Evolutionary conservation across 2,329 filamentous ascomycete species (phyloP).

Genomic region (Verticillium alfalfae): DNA sequence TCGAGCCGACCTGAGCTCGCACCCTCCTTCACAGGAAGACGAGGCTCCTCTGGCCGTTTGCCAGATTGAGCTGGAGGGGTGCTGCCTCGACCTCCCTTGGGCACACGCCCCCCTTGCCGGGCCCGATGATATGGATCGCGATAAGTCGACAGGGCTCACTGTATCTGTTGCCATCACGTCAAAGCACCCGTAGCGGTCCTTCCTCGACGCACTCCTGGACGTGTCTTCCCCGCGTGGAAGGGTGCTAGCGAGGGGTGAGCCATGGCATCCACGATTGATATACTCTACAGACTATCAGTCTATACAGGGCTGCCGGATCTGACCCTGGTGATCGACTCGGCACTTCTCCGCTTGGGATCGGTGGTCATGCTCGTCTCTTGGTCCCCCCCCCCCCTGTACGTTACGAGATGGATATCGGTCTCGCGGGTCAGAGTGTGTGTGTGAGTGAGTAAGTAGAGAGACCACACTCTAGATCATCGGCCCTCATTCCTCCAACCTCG

Average conservation of each 20-base stretch:
- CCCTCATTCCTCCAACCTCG: not conserved
- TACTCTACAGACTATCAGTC: not conserved
- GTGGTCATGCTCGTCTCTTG: not conserved
- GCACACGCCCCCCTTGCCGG: not conserved
- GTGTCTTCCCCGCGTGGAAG: not conserved
- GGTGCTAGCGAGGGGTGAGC: not conserved
- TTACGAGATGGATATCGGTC: not conserved
- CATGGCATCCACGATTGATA: not conserved
- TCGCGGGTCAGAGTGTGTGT: not conserved
- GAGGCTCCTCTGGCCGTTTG: not conserved
- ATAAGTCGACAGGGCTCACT: not conserved
- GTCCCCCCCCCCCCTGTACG: not conserved
- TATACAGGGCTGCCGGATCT: slow-evolving; percentile 1
- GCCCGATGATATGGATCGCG: not conserved
- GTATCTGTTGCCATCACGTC: not conserved
- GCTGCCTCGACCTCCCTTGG: slow-evolving; percentile 1
- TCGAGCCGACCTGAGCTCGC: not conserved
- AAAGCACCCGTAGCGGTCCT: not conserved
- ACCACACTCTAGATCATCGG: not conserved
- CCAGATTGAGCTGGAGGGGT: not conserved
- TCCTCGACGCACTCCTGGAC: not conserved
- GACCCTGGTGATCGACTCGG: not conserved
- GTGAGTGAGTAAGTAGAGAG: too few relatives aligned
- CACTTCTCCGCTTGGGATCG: not conserved
- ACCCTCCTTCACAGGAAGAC: not conserved